A percentile compares a stretch with the other conserved stretches of the same genome.
These are phyloP conservation scores for Aspergillus coremiiformis DNA, from an alignment of 495 filamentous ascomycete genomes.

Conservation along the genomic window DNA sequence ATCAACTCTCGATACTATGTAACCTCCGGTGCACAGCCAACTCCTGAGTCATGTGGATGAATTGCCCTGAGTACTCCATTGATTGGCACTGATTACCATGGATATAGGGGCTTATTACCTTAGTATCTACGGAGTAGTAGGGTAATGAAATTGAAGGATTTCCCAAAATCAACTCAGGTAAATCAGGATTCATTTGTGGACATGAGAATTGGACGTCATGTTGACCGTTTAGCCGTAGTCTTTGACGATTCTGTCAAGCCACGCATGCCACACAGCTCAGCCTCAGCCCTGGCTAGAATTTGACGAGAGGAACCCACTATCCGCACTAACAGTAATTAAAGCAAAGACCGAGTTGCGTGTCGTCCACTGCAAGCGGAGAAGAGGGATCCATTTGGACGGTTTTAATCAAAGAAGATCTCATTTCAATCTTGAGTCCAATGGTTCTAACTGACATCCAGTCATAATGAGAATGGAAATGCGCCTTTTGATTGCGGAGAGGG, in stretches of 20 bases:
- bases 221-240: background rate
- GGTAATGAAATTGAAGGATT: background rate
- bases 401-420: background rate
- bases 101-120: too few relatives aligned
- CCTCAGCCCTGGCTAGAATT: background rate
- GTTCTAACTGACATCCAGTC: background rate
- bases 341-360: slow-evolving; percentile 2
- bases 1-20: too few relatives aligned
- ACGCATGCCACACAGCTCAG: background rate
- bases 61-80: background rate
- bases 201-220: background rate
- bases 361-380: slow-evolving; percentile 3
- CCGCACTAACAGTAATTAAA: background rate
- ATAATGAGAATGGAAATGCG: background rate
- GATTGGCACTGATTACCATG: too few relatives aligned
- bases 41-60: too few relatives aligned
- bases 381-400: background rate
- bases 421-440: background rate
- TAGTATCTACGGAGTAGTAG: too few relatives aligned
- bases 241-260: background rate
- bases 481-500: background rate
- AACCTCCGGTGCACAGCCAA: too few relatives aligned
- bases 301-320: background rate
- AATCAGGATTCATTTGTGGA: background rate
- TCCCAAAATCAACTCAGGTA: background rate